Base-by-base conservation (phyloP, 2,329 filamentous ascomycete genomes). In the Colletotrichum lindemuthianum region DNA sequence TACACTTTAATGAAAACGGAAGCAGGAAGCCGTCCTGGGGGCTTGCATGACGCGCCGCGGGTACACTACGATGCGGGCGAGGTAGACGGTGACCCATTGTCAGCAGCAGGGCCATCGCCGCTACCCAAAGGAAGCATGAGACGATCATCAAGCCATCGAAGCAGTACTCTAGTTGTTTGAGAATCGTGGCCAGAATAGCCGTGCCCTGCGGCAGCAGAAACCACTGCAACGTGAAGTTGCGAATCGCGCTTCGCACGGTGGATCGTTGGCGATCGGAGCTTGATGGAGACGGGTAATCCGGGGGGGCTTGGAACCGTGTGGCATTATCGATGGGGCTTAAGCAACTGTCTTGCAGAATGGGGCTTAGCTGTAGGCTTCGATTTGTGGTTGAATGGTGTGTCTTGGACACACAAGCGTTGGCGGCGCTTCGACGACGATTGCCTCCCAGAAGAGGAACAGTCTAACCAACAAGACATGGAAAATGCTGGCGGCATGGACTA, bases 151-250 rank as follows among this genome's bases (percentile, higher is more conserved):
- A 69, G 4, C 76, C 78, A 1, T 64, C 59, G 67, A 81, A 81
- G 65, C 79, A 78, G 63, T 81, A 81, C 63, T 76, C 70, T 1
- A 78, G 68, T 49, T 75, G 72, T 60, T 76, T 71, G 2, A 80
- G 71, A 48, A 78, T 69, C 8, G 78, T 67, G 12, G 74, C 71
- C 8, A 77, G 66, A 59, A 78, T 76, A 32, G 75, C 73, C 2
- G 72, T 79, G 15, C 77, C 76, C 68, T 79, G 77, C 0, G 77
- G 73, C 33, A 78, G 61, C 8, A 78, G 71, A 63, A 80, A 77
- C 74, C 76, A 78, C 67, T 60, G 70, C 9, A 74, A 75, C 1
- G 71, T 70, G 60, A 78, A 78, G 53, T 72, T 72, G 63, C 70
- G 73, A n/a, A 79, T 60, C 2, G 70, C 71, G 5, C 24, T 44